Evolutionary conservation across 1,284 basidiomycete species (phyloP).

Genomic region (Cystobasidium sp.): DNA sequence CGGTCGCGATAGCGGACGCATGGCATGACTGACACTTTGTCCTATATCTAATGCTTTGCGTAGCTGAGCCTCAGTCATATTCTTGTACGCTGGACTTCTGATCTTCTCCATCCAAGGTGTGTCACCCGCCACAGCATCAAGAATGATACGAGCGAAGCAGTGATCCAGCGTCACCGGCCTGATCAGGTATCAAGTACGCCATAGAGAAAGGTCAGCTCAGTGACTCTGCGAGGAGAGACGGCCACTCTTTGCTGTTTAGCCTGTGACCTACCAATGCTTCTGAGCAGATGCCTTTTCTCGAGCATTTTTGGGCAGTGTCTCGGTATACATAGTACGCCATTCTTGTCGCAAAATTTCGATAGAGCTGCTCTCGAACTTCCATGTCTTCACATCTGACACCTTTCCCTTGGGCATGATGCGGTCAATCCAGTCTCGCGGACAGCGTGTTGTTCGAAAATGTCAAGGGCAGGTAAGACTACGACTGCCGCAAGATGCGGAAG

Average conservation of each 20-base stretch:
- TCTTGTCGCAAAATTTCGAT: constrained; percentile 17
- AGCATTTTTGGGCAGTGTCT: constrained; percentile 36
- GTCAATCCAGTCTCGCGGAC: not conserved
- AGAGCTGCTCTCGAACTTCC: not conserved
- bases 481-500: too few relatives aligned
- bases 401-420: not conserved
- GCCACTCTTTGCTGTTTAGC: not conserved
- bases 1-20: not conserved
- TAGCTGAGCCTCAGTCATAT: constrained; percentile 34
- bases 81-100: constrained; percentile 36
- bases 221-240: too few relatives aligned
- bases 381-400: not conserved
- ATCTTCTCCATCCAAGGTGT: constrained; percentile 39
- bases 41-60: constrained; percentile 22
- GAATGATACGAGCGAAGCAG: constrained; percentile 42
- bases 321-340: constrained; percentile 33
- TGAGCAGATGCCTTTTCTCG: constrained; percentile 1
- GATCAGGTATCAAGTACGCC: too few relatives aligned
- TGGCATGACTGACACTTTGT: constrained; percentile 2
- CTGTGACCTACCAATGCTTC: constrained; percentile 30
- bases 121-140: constrained; percentile 35
- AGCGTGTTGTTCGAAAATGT: not conserved
- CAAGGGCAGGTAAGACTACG: too few relatives aligned
- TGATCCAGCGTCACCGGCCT: constrained; percentile 41
- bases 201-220: not conserved